Base-by-base conservation (phyloP, 371 early-diverging fungal genomes). In the Mucor piriformis region DNA sequence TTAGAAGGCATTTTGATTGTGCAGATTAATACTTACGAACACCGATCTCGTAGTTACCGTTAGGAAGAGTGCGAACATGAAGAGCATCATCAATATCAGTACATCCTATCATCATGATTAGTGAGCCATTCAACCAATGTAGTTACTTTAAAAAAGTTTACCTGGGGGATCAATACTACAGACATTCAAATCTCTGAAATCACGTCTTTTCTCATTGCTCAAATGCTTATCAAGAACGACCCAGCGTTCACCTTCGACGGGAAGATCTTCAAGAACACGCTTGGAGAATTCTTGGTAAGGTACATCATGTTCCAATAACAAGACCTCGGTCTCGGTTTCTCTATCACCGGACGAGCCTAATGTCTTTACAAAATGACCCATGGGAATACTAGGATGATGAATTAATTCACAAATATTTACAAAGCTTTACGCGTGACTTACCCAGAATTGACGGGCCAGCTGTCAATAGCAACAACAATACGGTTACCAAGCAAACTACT, bases 11-110 rank as follows among this genome's bases (percentile, higher is more conserved):
- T 15, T 33, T 18, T 33, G 2, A 13, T 20, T 33, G 47, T 7
- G 35, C 33, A 89, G 85, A n/a, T 81, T 81, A 86, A 89, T 29
- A 29, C 29, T 29, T 29, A 29, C 29, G 95, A 51, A 94, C 94
- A 50, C 95, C 94, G 16, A 94, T 88, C 70, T 91, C 88, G 57
- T 77, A 90, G 68, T 95, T 95, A 13, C 96, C 98, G 70, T 98
- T 95, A 8, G 89, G 86, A 50, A 98, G 82, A 38, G 65, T 37
- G 23, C 82, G 63, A 0, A 91, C 90, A 69, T 99, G 99, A 33
- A 99, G 85, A 0, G 99, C 99, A 83, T 99, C 99, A 79, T 99
- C 99, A 62, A 99, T 98, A 87, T 99, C 99, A 3, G 98, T 97
- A 88, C 99, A 99, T 32, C 96, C 29, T 29, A 29, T 29, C n/a